Evolutionary conservation across 1,284 basidiomycete genomes (phyloP), one percentile per base, ranked within the genome.

Genomic region (Apiotrichum akiyoshidainum): DNA sequence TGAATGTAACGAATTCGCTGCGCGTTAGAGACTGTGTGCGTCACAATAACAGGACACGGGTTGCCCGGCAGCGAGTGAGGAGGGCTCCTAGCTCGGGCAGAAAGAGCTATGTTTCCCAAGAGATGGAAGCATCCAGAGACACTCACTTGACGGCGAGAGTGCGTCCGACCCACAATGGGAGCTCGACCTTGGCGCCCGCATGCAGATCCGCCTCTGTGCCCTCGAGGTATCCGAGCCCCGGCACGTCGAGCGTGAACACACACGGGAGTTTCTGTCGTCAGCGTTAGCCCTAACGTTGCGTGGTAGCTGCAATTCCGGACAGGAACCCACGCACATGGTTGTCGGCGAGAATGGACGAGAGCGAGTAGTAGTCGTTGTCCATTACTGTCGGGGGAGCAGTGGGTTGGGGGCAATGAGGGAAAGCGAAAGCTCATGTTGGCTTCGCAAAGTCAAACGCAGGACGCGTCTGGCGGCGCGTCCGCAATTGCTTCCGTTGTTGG

Each of bases 341-440:
- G 69, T 92, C 90, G 17, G 91, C 87, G 21, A 94, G 83, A 63
- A 94, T 93, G 6, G 89, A 84, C 55, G 91, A 88, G 55, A 92
- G 83, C 0, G 88, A 91, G 76, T 88, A 93, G 75, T 93, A 94
- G 71, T 92, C 89, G 68, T 86, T 82, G 60, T 92, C 88, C 89
- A 91, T 91, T 9, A 6, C 19, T 19, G 33, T 59, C 46, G 19
- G 21, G 39, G 34, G 52, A 54, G 41, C 33, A n/a, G 14, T 21
- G 13, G 12, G 7, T 6, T 37, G 10, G 11, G 11, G 37, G 14
- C 37, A 42, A 42, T 17, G 22, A 46, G 7, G 26, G 26, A 31
- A 31, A 31, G 26, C 26, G 26, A 31, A 3, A 31, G 26, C 4
- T 46, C 19, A 46, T 47, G 46, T 22, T 47, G 35, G 26, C 26